Percentiles rank a stretch among this genome's conserved stretches.
Evolutionary conservation across 352 stramenopile genomes (phyloP).

Genomic region (Pythium periplocum): DNA sequence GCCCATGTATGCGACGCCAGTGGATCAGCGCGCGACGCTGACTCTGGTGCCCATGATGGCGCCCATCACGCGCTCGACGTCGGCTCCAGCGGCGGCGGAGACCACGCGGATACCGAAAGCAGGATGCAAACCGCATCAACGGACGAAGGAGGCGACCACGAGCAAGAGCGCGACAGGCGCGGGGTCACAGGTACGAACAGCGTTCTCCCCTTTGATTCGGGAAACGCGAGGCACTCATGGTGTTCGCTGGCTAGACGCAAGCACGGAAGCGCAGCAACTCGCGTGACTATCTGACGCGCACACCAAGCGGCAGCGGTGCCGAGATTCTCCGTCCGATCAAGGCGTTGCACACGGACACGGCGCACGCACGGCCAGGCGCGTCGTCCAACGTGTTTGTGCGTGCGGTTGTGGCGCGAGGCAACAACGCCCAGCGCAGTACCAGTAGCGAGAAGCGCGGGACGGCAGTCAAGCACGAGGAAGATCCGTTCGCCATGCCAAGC

Average conservation of each 20-base stretch:
- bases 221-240: too few relatives aligned
- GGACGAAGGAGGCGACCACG: background rate
- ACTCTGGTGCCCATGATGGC: conserved; percentile 19
- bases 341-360: background rate
- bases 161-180: background rate
- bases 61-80: conserved; percentile 8
- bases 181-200: background rate
- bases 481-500: conserved; percentile 14
- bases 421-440: background rate
- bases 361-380: background rate
- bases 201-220: too few relatives aligned
- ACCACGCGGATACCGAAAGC: conserved; percentile 10
- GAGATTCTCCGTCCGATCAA: background rate
- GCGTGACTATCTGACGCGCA: conserved; percentile 8
- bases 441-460: conserved; percentile 5
- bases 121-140: conserved; percentile 1
- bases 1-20: conserved; percentile 10
- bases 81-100: conserved; percentile 6
- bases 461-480: conserved; percentile 12
- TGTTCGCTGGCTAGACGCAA: background rate
- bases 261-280: conserved; percentile 21
- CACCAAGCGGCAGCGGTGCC: background rate
- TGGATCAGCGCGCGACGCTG: conserved; percentile 22
- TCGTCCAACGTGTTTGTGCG: conserved; percentile 23
- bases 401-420: conserved; percentile 18